phyloP scores from a whole-genome alignment of 441 rosid genomes.

The Pelargonium cotyledonis region DNA sequence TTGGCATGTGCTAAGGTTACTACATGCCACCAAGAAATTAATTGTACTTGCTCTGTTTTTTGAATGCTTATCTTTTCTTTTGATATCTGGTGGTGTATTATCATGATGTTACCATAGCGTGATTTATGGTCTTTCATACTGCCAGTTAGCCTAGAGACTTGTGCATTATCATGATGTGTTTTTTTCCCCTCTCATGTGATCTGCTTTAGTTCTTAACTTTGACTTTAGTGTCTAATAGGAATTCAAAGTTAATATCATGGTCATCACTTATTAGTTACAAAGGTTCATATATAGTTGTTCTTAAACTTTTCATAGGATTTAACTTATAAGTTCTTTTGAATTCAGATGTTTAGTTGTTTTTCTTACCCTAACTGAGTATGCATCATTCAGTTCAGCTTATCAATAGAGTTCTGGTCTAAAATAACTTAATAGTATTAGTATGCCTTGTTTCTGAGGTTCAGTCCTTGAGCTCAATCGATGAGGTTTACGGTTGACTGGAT shows the following conservation, averaged over 20 bases:
- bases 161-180: background rate
- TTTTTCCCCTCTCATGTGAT: background rate
- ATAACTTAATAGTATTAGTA: background rate
- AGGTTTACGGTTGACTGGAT: no score
- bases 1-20: background rate
- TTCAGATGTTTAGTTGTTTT: background rate
- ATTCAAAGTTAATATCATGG: background rate
- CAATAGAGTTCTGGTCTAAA: background rate
- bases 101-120: background rate
- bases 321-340: background rate
- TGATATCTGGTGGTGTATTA: background rate
- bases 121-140: background rate
- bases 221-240: background rate
- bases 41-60: background rate
- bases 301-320: background rate
- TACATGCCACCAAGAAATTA: background rate
- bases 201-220: background rate
- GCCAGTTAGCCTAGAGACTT: background rate
- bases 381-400: constrained; percentile 2
- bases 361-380: constrained; percentile 2
- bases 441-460: background rate
- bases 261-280: background rate
- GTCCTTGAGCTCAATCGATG: background rate
- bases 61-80: no score
- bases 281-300: background rate